phyloP scores from a whole-genome alignment of 305 asterid species.

The Fraxinus dipetala region DNA sequence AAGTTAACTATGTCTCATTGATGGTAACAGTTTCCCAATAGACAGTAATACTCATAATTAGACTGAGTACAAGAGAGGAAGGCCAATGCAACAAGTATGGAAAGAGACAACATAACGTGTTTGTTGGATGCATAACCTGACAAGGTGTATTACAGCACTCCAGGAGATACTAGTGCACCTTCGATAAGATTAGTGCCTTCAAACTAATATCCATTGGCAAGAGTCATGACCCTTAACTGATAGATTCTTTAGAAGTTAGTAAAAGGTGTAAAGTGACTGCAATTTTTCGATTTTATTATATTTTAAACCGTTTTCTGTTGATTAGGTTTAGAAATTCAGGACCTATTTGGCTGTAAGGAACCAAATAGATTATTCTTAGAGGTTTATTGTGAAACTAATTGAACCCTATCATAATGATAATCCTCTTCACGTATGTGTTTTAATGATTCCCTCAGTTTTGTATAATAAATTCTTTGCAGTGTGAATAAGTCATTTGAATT shows the following conservation, averaged over 20 bases:
- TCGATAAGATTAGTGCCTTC: not conserved
- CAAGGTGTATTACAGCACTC: not conserved
- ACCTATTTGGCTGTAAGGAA: not conserved
- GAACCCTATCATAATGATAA: not conserved
- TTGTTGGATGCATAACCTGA: not conserved
- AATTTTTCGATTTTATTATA: not conserved
- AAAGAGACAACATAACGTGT: not conserved
- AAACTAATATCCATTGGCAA: not conserved
- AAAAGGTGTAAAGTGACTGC: not conserved
- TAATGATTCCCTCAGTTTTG: not conserved
- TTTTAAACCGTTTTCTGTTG: not conserved
- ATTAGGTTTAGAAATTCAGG: not conserved
- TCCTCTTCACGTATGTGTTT: not conserved
- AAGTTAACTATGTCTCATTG: not conserved
- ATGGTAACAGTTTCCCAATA: not conserved
- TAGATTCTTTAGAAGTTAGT: not conserved
- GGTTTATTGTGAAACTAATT: not conserved
- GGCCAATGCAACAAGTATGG: not conserved
- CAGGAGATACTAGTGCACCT: not conserved
- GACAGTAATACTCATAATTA: not conserved
- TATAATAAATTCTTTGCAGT: conserved; percentile 14
- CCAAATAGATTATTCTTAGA: not conserved
- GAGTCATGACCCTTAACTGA: not conserved
- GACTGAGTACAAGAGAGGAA: not conserved
- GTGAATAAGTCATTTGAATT: not conserved